These are phyloP conservation scores for Cerioporus squamosus DNA, from an alignment of 1,284 basidiomycete species.

Conservation along the genomic window DNA sequence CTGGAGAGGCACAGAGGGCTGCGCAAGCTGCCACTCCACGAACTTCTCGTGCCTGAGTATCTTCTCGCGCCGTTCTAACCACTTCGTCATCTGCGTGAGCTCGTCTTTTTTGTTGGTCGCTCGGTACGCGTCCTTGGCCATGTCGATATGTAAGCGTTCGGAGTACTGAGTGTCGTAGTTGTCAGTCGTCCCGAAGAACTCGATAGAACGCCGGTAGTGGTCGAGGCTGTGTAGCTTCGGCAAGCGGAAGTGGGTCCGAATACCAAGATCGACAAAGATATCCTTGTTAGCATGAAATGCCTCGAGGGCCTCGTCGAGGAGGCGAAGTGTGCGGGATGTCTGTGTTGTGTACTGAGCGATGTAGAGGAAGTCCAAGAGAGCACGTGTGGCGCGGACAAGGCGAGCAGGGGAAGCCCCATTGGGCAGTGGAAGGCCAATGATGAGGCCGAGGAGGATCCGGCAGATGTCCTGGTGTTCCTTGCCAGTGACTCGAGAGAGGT, in stretches of 20 bases:
- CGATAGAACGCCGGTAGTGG: constrained; percentile 1
- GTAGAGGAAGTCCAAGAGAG: constrained; percentile 2
- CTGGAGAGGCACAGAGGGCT: too few relatives aligned
- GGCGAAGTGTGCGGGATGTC: background rate
- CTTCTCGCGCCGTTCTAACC: constrained; percentile 2
- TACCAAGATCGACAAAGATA: constrained; percentile 10
- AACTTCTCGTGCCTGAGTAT: background rate
- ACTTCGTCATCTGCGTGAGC: background rate
- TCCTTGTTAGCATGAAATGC: constrained; percentile 2
- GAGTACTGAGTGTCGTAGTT: constrained; percentile 11
- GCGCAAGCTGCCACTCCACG: background rate
- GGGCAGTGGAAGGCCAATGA: background rate
- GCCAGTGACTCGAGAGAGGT: background rate
- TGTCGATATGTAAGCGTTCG: constrained; percentile 32
- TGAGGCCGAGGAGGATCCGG: background rate
- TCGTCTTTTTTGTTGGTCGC: background rate
- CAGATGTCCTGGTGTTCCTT: constrained; percentile 2
- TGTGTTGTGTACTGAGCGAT: background rate
- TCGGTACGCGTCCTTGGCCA: constrained; percentile 28
- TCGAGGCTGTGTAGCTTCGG: constrained; percentile 17
- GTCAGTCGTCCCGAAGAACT: constrained; percentile 5
- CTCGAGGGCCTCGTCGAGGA: background rate
- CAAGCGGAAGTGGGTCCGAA: constrained; percentile 30
- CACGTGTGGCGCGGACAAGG: background rate
- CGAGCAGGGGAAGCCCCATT: background rate